Percentiles rank a stretch among this genome's conserved stretches.
These are phyloP conservation scores for Collybiopsis confluens DNA, from an alignment of 768 basidiomycete species.

Conservation along the genomic window DNA sequence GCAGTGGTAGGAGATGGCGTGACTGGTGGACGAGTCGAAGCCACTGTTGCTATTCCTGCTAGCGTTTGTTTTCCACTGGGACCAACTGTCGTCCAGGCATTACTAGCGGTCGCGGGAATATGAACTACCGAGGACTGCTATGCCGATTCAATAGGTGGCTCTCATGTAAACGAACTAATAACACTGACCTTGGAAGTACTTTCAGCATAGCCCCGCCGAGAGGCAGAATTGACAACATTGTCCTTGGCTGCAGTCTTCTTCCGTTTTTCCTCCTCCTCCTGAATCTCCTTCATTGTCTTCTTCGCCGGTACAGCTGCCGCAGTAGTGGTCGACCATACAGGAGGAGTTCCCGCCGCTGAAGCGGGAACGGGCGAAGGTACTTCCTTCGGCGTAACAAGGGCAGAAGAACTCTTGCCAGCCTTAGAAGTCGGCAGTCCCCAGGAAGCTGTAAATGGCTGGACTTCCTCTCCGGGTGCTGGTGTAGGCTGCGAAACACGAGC, in stretches of 20 bases:
- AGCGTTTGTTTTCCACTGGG: conserved; percentile 59
- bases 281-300: conserved; percentile 98
- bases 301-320: conserved; percentile 53
- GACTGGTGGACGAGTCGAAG: conserved; percentile 31
- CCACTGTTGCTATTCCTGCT: no score
- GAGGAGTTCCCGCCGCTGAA: conserved; percentile 28
- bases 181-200: conserved; percentile 63
- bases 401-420: conserved; percentile 47
- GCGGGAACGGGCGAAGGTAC: conserved; percentile 21
- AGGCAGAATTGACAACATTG: conserved; percentile 48
- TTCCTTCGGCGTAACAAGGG: conserved; percentile 40
- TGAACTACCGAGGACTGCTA: no score
- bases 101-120: conserved; percentile 30
- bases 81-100: conserved; percentile 87
- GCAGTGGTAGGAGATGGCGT: conserved; percentile 24
- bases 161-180: conserved; percentile 9
- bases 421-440: conserved; percentile 91
- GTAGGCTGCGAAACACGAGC: conserved; percentile 38
- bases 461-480: conserved; percentile 44
- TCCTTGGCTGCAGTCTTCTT: conserved; percentile 68
- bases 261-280: conserved; percentile 91
- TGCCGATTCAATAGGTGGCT: conserved; percentile 6
- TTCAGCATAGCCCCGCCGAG: conserved; percentile 76
- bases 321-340: conserved; percentile 70
- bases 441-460: conserved; percentile 61